A percentile compares a stretch with the other conserved stretches of the same genome.
Evolutionary conservation across 306 rosid species (phyloP).

Genomic region (Sophora flavescens): DNA sequence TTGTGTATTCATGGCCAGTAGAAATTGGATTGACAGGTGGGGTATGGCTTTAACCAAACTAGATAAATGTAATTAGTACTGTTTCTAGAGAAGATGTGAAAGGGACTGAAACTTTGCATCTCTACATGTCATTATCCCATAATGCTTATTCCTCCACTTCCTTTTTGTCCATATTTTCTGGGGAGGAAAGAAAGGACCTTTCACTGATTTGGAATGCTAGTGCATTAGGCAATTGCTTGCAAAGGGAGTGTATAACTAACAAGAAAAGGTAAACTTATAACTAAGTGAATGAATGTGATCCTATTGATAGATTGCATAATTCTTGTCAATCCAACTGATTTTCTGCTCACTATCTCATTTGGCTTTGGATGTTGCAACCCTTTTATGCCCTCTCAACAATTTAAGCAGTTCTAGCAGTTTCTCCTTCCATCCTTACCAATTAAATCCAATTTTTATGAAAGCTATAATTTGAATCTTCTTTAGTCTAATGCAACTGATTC

Average conservation of each 20-base stretch:
- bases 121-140: conserved; percentile 25
- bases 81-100: conserved; percentile 18
- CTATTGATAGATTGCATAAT: background rate
- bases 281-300: conserved; percentile 16
- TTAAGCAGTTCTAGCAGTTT: background rate
- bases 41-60: conserved; percentile 18
- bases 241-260: background rate
- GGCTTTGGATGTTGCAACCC: conserved; percentile 18
- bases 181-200: background rate
- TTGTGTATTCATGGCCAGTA: conserved; percentile 28
- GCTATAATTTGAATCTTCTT: background rate
- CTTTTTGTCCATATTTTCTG: background rate
- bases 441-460: background rate
- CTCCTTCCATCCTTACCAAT: background rate
- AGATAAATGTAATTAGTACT: background rate
- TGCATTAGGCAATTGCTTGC: background rate
- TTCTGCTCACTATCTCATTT: conserved; percentile 9
- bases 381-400: background rate
- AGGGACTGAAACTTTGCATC: background rate
- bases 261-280: background rate
- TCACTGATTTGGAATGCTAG: background rate
- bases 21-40: conserved; percentile 8
- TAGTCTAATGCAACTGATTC: background rate
- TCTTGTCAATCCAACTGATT: conserved; percentile 17
- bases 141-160: background rate